Percentiles rank a stretch among this genome's conserved stretches.
Evolutionary conservation across 140 eudicot species (phyloP).

Genomic region (Bidens hawaiensis): DNA sequence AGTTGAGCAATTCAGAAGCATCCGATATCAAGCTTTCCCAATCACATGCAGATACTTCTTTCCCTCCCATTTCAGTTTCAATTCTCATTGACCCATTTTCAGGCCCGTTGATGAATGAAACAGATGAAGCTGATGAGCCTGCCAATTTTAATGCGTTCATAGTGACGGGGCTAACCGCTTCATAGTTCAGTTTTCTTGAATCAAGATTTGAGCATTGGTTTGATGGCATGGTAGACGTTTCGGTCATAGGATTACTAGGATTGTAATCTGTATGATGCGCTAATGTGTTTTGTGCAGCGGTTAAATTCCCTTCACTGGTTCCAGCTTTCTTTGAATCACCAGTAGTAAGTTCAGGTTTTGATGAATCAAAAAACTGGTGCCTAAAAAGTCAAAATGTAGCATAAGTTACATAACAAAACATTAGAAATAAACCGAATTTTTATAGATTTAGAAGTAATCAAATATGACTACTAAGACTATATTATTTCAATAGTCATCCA

Average conservation of each 20-base stretch:
- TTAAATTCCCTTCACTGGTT: slow-evolving; percentile 22
- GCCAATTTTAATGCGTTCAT: slow-evolving; percentile 22
- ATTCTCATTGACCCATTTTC: slow-evolving; percentile 24
- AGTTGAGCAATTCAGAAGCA: slow-evolving; percentile 50
- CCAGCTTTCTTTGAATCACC: slow-evolving; percentile 39
- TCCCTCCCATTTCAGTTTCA: slow-evolving; percentile 31
- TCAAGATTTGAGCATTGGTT: slow-evolving; percentile 42
- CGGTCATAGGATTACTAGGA: slow-evolving; percentile 29
- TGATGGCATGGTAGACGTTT: slow-evolving; percentile 32
- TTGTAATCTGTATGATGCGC: slow-evolving; percentile 28
- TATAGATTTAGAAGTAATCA: neutral
- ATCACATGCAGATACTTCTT: slow-evolving; percentile 57
- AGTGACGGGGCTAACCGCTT: slow-evolving; percentile 35
- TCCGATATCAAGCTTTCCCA: slow-evolving; percentile 66
- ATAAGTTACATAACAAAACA: neutral
- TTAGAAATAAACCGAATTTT: too few species aligned
- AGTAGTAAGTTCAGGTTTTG: slow-evolving; percentile 63
- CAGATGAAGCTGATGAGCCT: slow-evolving; percentile 29
- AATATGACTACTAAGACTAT: too few species aligned
- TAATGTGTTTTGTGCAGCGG: slow-evolving; percentile 22
- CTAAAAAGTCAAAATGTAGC: slow-evolving; percentile 39
- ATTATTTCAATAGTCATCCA: too few species aligned
- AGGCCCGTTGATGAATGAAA: slow-evolving; percentile 28
- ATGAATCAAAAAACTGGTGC: slow-evolving; percentile 60
- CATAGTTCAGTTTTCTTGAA: slow-evolving; percentile 40